Evolutionary conservation across 148 eudicot genomes (phyloP).

Genomic region (Camellia granthamiana): DNA sequence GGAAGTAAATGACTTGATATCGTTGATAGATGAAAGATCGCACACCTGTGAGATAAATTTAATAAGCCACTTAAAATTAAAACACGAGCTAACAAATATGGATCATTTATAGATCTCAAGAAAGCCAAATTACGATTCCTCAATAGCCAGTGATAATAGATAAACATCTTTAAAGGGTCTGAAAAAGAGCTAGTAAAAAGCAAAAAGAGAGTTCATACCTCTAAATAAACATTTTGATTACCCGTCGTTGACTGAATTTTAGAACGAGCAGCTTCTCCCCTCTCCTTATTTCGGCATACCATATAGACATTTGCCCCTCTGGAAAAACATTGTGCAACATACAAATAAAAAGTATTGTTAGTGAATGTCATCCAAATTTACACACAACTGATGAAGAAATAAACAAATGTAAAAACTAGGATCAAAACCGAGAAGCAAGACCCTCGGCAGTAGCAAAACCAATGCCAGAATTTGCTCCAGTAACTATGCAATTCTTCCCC

Average conservation of each 20-base stretch:
- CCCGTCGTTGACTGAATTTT: conserved; percentile 68
- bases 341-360: neutral
- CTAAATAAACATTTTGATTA: conserved; percentile 74
- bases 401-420: conserved; percentile 11
- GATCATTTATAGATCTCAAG: neutral
- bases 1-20: conserved; percentile 69
- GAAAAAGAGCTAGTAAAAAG: neutral
- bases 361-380: neutral
- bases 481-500: conserved; percentile 85
- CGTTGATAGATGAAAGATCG: conserved; percentile 77
- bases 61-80: conserved; percentile 14
- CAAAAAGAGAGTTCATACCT: conserved; percentile 42
- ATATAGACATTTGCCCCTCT: conserved; percentile 92
- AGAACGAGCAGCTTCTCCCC: conserved; percentile 85
- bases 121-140: conserved; percentile 7
- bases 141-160: neutral
- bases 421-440: conserved; percentile 77
- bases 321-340: conserved; percentile 19
- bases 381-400: conserved; percentile 3
- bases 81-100: conserved; percentile 10
- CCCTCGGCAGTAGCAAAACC: conserved; percentile 90
- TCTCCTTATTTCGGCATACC: conserved; percentile 89
- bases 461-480: conserved; percentile 96
- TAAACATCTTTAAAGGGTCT: neutral
- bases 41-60: conserved; percentile 51